phyloP scores from a whole-genome alignment of 257 asterid species.

The Solanum corneliomulleri region DNA sequence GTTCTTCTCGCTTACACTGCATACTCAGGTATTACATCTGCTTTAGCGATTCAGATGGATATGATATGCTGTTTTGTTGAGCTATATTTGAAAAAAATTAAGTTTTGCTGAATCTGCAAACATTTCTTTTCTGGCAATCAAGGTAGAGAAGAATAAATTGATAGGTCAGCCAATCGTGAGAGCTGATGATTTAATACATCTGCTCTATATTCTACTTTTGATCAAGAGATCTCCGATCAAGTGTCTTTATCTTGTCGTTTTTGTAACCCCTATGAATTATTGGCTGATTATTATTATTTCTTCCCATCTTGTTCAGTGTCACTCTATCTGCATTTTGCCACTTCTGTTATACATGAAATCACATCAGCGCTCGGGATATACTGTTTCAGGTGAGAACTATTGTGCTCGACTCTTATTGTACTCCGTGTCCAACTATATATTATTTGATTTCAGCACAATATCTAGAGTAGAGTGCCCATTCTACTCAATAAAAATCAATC shows the following conservation, averaged over 20 bases:
- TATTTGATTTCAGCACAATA: not conserved
- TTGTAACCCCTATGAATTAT: not conserved
- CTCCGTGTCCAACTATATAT: not conserved
- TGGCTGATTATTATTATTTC: not conserved
- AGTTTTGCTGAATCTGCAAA: not conserved
- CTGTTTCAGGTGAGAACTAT: constrained; percentile 75
- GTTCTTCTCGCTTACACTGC: constrained; percentile 60
- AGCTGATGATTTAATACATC: not conserved
- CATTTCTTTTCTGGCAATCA: not conserved
- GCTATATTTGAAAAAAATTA: not conserved
- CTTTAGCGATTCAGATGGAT: not conserved
- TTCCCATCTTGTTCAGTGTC: constrained; percentile 31
- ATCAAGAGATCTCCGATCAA: not conserved
- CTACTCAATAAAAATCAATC: not conserved
- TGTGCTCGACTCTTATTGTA: not conserved
- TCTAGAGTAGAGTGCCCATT: not conserved
- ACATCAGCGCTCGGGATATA: constrained; percentile 83
- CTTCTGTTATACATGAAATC: constrained; percentile 84
- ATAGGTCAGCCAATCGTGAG: not conserved
- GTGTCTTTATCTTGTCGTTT: not conserved
- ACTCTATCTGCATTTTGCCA: constrained; percentile 78
- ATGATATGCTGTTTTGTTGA: not conserved
- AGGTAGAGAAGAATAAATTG: not conserved
- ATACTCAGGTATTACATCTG: constrained; percentile 41
- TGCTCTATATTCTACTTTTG: not conserved